Evolutionary conservation across 257 asterid species (phyloP), one percentile per base, ranked within the genome.

Genomic region (Ilex aquifolium): DNA sequence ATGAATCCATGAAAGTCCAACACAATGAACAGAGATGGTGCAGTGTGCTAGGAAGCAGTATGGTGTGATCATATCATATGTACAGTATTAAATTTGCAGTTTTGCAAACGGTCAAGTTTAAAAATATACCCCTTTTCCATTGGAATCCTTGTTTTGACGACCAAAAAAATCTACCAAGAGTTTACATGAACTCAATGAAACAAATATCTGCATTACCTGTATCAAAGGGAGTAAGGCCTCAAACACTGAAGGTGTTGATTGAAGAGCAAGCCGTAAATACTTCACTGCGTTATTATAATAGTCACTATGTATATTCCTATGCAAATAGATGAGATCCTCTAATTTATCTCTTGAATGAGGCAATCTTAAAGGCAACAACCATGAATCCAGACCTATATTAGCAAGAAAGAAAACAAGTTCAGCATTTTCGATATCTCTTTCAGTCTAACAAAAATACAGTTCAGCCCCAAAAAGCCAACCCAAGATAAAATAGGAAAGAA

Each of bases 201-300:
- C 42, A 36, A 36, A 36, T 36, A 36, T 36, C 42, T 36, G 0
- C 42, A 36, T 7, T 71, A 92, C 97, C 95, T 92, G 99, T 73
- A 89, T 82, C 54, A 83, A 71, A 74, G 97, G 99, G 70, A 81
- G 96, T 74, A 92, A 74, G 42, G 97, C 97, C 82, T 87, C 96
- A 44, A 62, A 49, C 59, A 73, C 77, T 21, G 95, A 88, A 2
- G 88, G 87, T 54, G 66, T 80, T 17, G 81, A 62, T 72, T 79
- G 56, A 66, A 92, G 73, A 67, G 99, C 93, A 69, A 52, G 76
- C 8, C 83, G 85, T 32, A 92, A 77, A 66, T 79, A 72, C 78
- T 83, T 79, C 70, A 89, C 51, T 16, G 91, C 95, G 69, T 31
- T 74, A 61, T 64, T 67, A 73, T 88, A 87, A 72, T 76, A 1